Conservation (phyloP, 495 filamentous ascomycete genomes). For the Venustampulla echinocandica region DNA sequence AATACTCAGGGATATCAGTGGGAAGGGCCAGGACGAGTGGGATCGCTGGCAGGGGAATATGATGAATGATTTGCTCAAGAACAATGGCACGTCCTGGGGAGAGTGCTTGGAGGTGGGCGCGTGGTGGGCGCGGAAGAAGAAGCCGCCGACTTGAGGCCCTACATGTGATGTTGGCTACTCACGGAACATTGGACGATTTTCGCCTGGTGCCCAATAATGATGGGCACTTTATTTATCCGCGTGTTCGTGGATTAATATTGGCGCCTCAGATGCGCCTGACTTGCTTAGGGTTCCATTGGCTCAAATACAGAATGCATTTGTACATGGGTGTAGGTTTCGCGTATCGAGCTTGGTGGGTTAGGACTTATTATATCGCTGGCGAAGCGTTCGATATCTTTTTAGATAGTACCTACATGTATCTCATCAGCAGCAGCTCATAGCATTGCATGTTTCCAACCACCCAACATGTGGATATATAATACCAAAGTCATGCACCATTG, state of each 20-base stretch:
- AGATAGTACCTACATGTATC: conserved; percentile 68
- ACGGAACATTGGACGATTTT: not conserved
- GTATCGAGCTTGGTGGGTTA: not conserved
- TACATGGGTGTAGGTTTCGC: not conserved
- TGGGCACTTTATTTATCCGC: not conserved
- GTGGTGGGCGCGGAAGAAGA: conserved; percentile 78
- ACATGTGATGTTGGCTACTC: not conserved
- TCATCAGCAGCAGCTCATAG: not conserved
- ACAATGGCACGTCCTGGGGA: conserved; percentile 68
- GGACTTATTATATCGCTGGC: conserved; percentile 61
- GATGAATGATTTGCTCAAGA: conserved; percentile 73
- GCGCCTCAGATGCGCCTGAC: not conserved
- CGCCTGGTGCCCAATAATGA: too few species aligned
- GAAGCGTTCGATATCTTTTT: conserved; percentile 84
- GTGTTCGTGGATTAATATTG: too few species aligned
- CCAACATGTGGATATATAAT: too few species aligned
- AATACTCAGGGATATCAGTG: conserved; percentile 68
- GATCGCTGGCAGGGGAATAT: conserved; percentile 82
- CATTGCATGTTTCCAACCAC: too few species aligned
- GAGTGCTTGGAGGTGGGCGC: conserved; percentile 90
- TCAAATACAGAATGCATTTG: not conserved
- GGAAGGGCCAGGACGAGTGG: conserved; percentile 87
- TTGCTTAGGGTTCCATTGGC: not conserved
- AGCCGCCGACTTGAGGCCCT: conserved; percentile 9
- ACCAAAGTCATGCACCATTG: too few species aligned